phyloP scores from a whole-genome alignment of 352 stramenopile genomes.

The Globisporangium okanoganense region DNA sequence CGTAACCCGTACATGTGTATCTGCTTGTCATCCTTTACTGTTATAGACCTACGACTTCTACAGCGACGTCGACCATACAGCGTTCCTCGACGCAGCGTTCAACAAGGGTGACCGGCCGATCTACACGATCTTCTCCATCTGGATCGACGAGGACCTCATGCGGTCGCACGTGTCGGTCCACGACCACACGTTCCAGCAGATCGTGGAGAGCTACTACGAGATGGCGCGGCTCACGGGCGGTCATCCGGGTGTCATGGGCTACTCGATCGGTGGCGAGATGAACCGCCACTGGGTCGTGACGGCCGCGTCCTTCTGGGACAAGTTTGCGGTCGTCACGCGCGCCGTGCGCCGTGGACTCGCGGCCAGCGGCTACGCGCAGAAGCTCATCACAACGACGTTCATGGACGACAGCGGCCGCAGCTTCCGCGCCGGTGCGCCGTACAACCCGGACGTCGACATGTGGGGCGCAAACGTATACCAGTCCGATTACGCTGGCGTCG shows the following conservation, averaged over 20 bases:
- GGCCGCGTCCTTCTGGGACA: slow-evolving; percentile 55
- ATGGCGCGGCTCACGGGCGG: slow-evolving; percentile 52
- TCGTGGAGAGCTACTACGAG: slow-evolving; percentile 51
- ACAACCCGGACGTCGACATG: slow-evolving; percentile 55
- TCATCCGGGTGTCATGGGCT: slow-evolving; percentile 60
- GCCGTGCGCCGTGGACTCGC: slow-evolving; percentile 50
- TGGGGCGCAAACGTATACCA: slow-evolving; percentile 77
- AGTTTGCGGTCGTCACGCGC: slow-evolving; percentile 44
- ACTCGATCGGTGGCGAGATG: slow-evolving; percentile 75
- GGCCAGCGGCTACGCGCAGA: slow-evolving; percentile 39
- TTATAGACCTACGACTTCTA: slow-evolving; percentile 59
- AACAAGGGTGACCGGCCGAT: slow-evolving; percentile 52
- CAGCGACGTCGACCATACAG: slow-evolving; percentile 38
- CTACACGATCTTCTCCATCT: slow-evolving; percentile 72
- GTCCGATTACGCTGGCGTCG: slow-evolving; percentile 46
- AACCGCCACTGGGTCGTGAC: slow-evolving; percentile 60
- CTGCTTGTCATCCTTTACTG: not conserved
- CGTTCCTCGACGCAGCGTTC: slow-evolving; percentile 58
- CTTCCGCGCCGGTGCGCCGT: slow-evolving; percentile 40
- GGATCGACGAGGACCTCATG: slow-evolving; percentile 66
- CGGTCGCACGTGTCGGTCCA: slow-evolving; percentile 19
- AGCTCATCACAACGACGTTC: slow-evolving; percentile 81
- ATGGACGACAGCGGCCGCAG: slow-evolving; percentile 53
- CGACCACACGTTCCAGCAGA: slow-evolving; percentile 35
- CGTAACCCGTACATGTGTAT: not conserved